Conservation (phyloP, 768 basidiomycete genomes). For the Rhodotorula graminis region DNA sequence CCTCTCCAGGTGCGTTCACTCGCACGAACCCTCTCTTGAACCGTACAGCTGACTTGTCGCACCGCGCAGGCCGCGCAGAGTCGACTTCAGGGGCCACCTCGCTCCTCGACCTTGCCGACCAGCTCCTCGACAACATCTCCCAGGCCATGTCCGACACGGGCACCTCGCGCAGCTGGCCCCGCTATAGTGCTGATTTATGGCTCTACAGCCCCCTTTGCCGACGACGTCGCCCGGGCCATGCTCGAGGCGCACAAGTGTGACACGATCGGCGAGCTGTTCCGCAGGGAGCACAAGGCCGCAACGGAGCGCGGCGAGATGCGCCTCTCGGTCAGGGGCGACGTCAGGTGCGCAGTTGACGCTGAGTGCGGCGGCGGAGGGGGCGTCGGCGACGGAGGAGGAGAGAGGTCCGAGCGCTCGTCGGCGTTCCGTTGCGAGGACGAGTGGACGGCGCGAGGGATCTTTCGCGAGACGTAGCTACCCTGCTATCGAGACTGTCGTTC, state of each 20-base stretch:
- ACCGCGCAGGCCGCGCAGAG: no score
- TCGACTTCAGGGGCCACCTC: no score
- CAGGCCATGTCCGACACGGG: no score
- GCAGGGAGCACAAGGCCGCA: not conserved
- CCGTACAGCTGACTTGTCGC: no score
- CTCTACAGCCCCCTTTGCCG: no score
- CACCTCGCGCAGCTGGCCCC: no score
- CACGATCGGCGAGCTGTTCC: constrained; percentile 2
- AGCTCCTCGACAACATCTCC: no score
- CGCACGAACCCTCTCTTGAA: no score
- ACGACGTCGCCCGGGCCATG: constrained; percentile 11
- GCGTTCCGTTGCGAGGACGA: constrained; percentile 18
- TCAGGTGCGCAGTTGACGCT: not conserved
- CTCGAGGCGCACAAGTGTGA: not conserved
- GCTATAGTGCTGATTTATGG: no score
- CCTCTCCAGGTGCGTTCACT: no score
- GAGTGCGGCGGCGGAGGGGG: not conserved
- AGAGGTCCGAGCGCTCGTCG: not conserved
- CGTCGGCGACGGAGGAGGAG: not conserved
- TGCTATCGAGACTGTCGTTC: no score
- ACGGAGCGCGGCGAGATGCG: constrained; percentile 14
- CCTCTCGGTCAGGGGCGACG: constrained; percentile 3
- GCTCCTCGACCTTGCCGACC: no score
- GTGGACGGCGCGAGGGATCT: constrained; percentile 9
- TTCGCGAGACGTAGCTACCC: constrained; percentile 20